Evolutionary conservation across 225 moss, liverwort and hornwort genomes (phyloP).

Genomic region (Marchantia paleacea): DNA sequence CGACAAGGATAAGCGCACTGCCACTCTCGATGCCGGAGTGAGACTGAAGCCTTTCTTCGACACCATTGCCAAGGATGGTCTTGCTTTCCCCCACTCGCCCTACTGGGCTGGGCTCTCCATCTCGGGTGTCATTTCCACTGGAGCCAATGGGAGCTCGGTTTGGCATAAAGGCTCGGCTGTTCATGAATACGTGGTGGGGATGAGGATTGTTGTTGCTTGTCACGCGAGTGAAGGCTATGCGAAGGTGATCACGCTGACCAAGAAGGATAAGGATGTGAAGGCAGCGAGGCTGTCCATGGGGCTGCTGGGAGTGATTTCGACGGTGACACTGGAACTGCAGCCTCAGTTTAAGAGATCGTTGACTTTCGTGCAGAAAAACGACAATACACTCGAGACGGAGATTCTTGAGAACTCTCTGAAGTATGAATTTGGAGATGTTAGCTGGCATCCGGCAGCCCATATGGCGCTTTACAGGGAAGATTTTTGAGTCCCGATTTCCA

Average conservation of each 20-base stretch:
- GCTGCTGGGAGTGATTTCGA: conserved; percentile 49
- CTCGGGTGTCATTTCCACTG: conserved; percentile 36
- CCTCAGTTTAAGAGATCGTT: conserved; percentile 47
- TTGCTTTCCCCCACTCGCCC: conserved; percentile 42
- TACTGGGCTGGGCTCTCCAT: conserved; percentile 47
- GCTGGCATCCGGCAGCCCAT: conserved; percentile 41
- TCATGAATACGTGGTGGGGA: conserved; percentile 46
- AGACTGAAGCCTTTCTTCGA: conserved; percentile 36
- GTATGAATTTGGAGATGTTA: conserved; percentile 45
- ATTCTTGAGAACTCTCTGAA: conserved; percentile 8
- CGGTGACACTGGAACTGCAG: conserved; percentile 45
- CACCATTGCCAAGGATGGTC: conserved; percentile 25
- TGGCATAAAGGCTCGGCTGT: conserved; percentile 46
- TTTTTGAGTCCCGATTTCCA: conserved; percentile 28
- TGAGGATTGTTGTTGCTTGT: conserved; percentile 48
- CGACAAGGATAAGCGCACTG: conserved; percentile 19
- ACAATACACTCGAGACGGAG: conserved; percentile 26
- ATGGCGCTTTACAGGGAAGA: conserved; percentile 36
- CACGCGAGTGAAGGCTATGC: conserved; percentile 39
- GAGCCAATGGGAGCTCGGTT: conserved; percentile 47
- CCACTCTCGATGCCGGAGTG: conserved; percentile 50
- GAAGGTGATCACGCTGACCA: conserved; percentile 18
- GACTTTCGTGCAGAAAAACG: conserved; percentile 28
- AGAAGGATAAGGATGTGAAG: conserved; percentile 24
- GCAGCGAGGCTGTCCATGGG: conserved; percentile 51